Base-by-base conservation (phyloP, 2,329 filamentous ascomycete species). In the Phialophora chinensis region DNA sequence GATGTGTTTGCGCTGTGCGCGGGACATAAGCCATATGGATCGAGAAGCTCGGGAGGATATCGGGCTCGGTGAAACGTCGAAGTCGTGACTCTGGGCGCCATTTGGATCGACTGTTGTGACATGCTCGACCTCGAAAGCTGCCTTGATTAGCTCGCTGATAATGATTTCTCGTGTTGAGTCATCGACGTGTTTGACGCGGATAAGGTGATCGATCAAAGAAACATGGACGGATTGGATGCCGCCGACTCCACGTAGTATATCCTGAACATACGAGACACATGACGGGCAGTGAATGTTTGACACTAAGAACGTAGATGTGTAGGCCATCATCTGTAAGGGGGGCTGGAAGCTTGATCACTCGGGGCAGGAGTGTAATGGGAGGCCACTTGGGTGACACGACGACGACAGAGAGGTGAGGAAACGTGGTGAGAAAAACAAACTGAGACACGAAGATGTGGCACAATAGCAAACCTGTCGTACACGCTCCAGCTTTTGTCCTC, bases 271-370 rank as follows among this genome's bases (percentile, higher is more conserved):
- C 54, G 79, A 74, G 25, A 83, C 79, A 65, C 81, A 83, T 23
- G 81, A 83, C 17, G 80, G 74, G 70, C 81, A 83, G 71, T 83
- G 81, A 47, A 83, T 78, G 66, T 83, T 83, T 65, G 79, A 79
- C 58, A 82, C 79, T 63, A 82, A 78, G 33, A 83, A 77, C 25
- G 77, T 73, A 20, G 76, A 76, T n/a, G 75, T 75, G 58, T 60
- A 60, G 29, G 63, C 52, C 68, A 72, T 72, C 52, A 60, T 53
- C 27, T 27, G 35, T 35, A 49, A 42, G 33, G 20, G 20, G 33
- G 31, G 29, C n/a, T 59, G 20, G 29, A 23, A 11, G 23, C 14
- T 59, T 20, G 27, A 50, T 60, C 50, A 49, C 27, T 47, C 50
- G 52, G 52, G 31, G 23, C n/a, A 50, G 20, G 11, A 58, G 38